These are phyloP conservation scores for Hyphopichia buzzinii DNA, from an alignment of 1,139 yeast species.

Conservation along the genomic window DNA sequence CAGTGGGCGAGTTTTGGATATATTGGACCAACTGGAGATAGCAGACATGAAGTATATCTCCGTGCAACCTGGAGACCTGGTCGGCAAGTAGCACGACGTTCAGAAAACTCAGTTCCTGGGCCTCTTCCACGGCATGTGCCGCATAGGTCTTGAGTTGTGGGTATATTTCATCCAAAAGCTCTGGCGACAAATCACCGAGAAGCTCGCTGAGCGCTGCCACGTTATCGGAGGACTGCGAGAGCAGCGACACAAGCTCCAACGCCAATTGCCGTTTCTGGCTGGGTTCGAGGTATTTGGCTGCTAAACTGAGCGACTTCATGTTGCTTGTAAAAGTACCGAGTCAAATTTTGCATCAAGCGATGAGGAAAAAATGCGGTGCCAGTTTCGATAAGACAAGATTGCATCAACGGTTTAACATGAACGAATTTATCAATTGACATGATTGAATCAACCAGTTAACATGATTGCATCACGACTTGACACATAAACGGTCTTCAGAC, in stretches of 20 bases:
- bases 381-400: too few relatives aligned
- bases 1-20: slow-evolving; percentile 14
- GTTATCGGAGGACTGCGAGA: slow-evolving; percentile 16
- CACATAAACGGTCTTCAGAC: too few relatives aligned
- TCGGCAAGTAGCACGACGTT: slow-evolving; percentile 15
- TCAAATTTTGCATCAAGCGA: too few relatives aligned
- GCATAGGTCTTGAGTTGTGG: slow-evolving; percentile 20
- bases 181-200: slow-evolving; percentile 24
- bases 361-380: too few relatives aligned
- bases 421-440: too few relatives aligned
- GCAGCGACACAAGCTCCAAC: slow-evolving; percentile 16
- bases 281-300: slow-evolving; percentile 28
- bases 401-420: too few relatives aligned
- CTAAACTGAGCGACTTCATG: slow-evolving; percentile 19
- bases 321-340: too few relatives aligned
- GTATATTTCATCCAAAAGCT: slow-evolving; percentile 17
- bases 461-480: too few relatives aligned
- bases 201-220: slow-evolving; percentile 34
- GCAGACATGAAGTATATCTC: slow-evolving; percentile 14
- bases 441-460: too few relatives aligned
- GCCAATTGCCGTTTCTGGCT: slow-evolving; percentile 26
- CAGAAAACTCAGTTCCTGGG: slow-evolving; percentile 10
- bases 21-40: slow-evolving; percentile 12
- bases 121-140: slow-evolving; percentile 6
- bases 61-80: slow-evolving; percentile 19